Evolutionary conservation across 164 flowering plant species (phyloP).

Genomic region (Kalanchoe fedtschenkoi): DNA sequence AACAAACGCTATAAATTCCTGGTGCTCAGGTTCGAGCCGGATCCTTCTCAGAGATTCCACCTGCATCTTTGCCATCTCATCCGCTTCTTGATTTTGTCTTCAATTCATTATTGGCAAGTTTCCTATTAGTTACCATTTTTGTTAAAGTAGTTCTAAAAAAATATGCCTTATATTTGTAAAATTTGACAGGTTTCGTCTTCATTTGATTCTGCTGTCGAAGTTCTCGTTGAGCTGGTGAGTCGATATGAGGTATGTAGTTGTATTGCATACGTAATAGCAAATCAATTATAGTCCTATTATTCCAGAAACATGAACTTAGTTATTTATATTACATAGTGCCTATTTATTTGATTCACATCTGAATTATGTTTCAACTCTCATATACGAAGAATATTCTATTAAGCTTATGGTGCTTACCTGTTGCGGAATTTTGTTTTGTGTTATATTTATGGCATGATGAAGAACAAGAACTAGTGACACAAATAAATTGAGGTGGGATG

Average conservation of each 20-base stretch:
- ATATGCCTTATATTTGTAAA: background rate
- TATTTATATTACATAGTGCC: too few species aligned
- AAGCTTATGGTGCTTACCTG: too few species aligned
- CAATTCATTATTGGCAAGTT: slow-evolving; percentile 64
- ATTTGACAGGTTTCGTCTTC: slow-evolving; percentile 52
- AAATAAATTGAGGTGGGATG: too few species aligned
- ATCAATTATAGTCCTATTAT: too few species aligned
- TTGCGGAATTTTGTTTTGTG: too few species aligned
- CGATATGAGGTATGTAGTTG: slow-evolving; percentile 66
- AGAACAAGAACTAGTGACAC: too few species aligned
- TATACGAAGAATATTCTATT: too few species aligned
- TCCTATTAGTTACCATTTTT: background rate
- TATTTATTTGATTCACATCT: too few species aligned
- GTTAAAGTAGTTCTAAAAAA: background rate
- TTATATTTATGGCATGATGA: too few species aligned
- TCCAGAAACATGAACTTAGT: too few species aligned
- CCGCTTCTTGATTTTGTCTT: slow-evolving; percentile 84
- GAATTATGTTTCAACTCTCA: too few species aligned
- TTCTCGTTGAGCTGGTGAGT: slow-evolving; percentile 77
- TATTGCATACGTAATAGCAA: background rate
- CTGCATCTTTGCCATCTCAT: slow-evolving; percentile 54
- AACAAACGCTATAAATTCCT: background rate
- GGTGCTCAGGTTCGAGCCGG: slow-evolving; percentile 72
- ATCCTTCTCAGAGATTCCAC: slow-evolving; percentile 69
- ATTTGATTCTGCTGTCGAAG: slow-evolving; percentile 83